Evolutionary conservation across 257 asterid species (phyloP).

Genomic region (Orobanche coerulescens): DNA sequence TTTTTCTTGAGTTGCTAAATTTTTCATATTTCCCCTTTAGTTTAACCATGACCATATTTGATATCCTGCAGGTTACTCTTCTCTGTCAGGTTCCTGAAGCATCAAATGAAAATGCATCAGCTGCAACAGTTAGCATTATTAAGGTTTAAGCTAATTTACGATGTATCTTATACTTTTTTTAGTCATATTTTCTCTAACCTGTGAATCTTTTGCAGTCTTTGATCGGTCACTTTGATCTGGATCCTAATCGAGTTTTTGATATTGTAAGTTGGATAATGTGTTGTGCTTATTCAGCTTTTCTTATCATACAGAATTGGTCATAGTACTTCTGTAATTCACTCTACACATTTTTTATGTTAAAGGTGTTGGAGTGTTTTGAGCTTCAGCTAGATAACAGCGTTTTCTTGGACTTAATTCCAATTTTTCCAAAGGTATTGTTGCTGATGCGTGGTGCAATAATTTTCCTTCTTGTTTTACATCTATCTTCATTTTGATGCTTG

Average conservation of each 20-base stretch:
- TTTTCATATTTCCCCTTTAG: neutral
- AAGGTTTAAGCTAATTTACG: slow-evolving; percentile 46
- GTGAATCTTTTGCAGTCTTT: slow-evolving; percentile 61
- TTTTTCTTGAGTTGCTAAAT: neutral
- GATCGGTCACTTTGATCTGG: slow-evolving; percentile 98
- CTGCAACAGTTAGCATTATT: slow-evolving; percentile 78
- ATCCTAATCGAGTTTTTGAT: slow-evolving; percentile 96
- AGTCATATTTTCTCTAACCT: slow-evolving; percentile 26
- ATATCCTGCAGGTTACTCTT: slow-evolving; percentile 67
- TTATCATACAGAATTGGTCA: neutral
- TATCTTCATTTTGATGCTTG: neutral
- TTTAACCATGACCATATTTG: slow-evolving; percentile 11
- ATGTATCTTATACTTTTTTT: slow-evolving; percentile 14
- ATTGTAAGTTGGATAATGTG: slow-evolving; percentile 58
- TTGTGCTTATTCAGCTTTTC: neutral
- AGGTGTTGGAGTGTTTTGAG: slow-evolving; percentile 97
- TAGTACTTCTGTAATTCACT: slow-evolving; percentile 8
- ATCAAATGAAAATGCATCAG: slow-evolving; percentile 57
- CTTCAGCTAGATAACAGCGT: slow-evolving; percentile 75
- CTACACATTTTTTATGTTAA: slow-evolving; percentile 22
- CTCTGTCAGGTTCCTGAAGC: slow-evolving; percentile 83
- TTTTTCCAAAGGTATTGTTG: slow-evolving; percentile 81
- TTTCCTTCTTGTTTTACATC: neutral
- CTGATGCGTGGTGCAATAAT: slow-evolving; percentile 5
- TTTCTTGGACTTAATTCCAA: slow-evolving; percentile 86